A percentile compares a stretch with the other conserved stretches of the same genome.
phyloP scores from a whole-genome alignment of 495 filamentous ascomycete genomes.

The Aspergillus nanangensis region DNA sequence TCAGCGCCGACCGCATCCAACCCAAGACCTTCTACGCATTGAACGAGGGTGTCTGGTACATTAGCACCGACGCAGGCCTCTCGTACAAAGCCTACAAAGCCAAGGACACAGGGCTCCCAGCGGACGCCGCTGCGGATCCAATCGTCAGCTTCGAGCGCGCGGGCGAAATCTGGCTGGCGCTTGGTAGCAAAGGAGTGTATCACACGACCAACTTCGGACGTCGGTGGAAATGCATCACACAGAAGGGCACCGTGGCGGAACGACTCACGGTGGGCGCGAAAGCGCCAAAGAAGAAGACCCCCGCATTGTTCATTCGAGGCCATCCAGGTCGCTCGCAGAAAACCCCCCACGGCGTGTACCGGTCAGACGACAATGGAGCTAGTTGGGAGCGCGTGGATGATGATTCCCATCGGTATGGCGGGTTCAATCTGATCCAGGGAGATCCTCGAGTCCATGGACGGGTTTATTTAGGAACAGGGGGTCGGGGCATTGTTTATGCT shows the following conservation, averaged over 20 bases:
- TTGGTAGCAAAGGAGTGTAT: constrained; percentile 10
- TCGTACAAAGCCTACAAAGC: constrained; percentile 8
- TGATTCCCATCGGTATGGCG: constrained; percentile 23
- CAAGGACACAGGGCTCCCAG: constrained; percentile 9
- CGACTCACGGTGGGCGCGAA: background rate
- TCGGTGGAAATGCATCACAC: background rate
- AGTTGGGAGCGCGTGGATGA: constrained; percentile 51
- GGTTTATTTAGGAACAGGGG: constrained; percentile 57
- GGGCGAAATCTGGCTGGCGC: constrained; percentile 14
- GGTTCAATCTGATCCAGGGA: constrained; percentile 30
- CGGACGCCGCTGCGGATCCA: constrained; percentile 8
- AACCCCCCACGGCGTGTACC: constrained; percentile 34
- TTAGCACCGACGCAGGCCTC: constrained; percentile 10
- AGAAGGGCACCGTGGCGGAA: background rate
- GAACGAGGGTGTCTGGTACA: constrained; percentile 7
- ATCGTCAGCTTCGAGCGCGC: constrained; percentile 11
- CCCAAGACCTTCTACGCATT: constrained; percentile 15
- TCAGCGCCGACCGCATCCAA: constrained; percentile 12
- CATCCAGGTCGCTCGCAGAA: background rate
- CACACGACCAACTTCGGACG: constrained; percentile 10
- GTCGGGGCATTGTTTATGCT: constrained; percentile 48
- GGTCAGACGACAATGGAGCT: constrained; percentile 40
- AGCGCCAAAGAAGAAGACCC: background rate
- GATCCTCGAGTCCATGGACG: constrained; percentile 45
- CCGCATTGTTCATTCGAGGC: background rate